These are phyloP conservation scores for Fusarium dimerum DNA, from an alignment of 2,329 filamentous ascomycete species.

Conservation along the genomic window DNA sequence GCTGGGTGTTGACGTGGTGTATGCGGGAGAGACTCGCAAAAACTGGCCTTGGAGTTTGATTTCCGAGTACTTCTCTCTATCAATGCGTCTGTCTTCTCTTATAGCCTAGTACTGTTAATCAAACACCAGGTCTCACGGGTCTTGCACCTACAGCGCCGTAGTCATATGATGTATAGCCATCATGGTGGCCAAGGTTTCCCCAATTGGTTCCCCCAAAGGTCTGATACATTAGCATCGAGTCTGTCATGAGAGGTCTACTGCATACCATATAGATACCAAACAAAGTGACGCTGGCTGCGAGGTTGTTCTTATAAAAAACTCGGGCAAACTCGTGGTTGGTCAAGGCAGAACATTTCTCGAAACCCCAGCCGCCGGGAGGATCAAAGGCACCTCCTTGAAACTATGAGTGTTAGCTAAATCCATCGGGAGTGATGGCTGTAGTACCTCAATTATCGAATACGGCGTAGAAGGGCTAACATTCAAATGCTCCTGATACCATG, in stretches of 20 bases:
- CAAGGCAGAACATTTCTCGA: slow-evolving; percentile 65
- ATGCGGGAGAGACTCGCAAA: slow-evolving; percentile 69
- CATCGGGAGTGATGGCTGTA: accelerated
- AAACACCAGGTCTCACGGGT: accelerated
- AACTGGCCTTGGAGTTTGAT: slow-evolving; percentile 77
- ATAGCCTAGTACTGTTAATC: slow-evolving; percentile 42
- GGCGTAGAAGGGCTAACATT: slow-evolving; percentile 65
- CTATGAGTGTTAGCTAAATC: slow-evolving; percentile 30
- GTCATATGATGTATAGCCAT: slow-evolving; percentile 61
- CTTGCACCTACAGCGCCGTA: slow-evolving; percentile 45
- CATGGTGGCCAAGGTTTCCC: slow-evolving; percentile 74
- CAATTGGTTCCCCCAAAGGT: slow-evolving; percentile 80
- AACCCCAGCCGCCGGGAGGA: slow-evolving; percentile 72
- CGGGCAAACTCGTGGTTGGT: slow-evolving; percentile 74
- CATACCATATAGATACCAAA: slow-evolving; percentile 74
- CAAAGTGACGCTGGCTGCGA: slow-evolving; percentile 65
- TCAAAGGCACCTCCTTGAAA: slow-evolving; percentile 74
- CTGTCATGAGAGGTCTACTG: accelerated
- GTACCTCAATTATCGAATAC: slow-evolving; percentile 54
- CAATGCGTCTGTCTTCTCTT: slow-evolving; percentile 66
- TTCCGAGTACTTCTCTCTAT: slow-evolving; percentile 77
- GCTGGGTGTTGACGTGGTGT: slow-evolving; percentile 60
- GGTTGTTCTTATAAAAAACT: slow-evolving; percentile 78
- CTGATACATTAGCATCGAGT: slow-evolving; percentile 31
- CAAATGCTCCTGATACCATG: slow-evolving; percentile 57